A percentile compares a stretch with the other conserved stretches of the same genome.
Conservation (phyloP, 257 asterid species). For the Capsicum pubescens region DNA sequence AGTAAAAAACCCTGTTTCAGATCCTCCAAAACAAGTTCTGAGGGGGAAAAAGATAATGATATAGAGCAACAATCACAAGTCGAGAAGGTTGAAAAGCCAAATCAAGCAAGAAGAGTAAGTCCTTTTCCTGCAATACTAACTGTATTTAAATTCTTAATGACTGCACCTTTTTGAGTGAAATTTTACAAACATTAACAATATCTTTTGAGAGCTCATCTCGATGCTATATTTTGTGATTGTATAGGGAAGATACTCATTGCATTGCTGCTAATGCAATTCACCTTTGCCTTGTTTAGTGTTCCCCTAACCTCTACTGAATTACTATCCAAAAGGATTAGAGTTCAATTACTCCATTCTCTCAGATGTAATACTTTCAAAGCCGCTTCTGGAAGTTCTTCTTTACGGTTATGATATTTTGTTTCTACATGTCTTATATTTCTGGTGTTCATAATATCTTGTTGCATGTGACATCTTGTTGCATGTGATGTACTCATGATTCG, state of each 20-base stretch:
- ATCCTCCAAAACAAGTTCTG: constrained; percentile 42
- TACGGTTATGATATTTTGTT: not conserved
- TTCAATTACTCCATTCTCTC: not conserved
- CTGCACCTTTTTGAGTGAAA: not conserved
- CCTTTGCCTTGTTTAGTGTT: constrained; percentile 18
- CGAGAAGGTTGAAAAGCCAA: constrained; percentile 45
- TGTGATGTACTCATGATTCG: not conserved
- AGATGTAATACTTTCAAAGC: constrained; percentile 3
- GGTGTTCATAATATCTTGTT: constrained; percentile 8
- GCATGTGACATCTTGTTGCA: not conserved
- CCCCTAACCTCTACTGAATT: not conserved
- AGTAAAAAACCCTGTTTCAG: constrained; percentile 38
- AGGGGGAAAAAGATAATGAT: constrained; percentile 40
- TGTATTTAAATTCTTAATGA: constrained; percentile 14
- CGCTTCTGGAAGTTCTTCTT: not conserved
- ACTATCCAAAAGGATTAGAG: not conserved
- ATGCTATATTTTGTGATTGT: constrained; percentile 15
- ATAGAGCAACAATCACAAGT: constrained; percentile 46
- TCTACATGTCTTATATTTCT: constrained; percentile 17
- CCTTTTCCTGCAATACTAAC: not conserved
- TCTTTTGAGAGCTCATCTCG: constrained; percentile 16
- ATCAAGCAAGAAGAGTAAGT: constrained; percentile 72
- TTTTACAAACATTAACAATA: not conserved
- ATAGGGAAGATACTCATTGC: not conserved
- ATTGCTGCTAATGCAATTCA: constrained; percentile 12